Percentiles rank a stretch among this genome's conserved stretches.
Conservation (phyloP, 768 basidiomycete species). For the Lanmaoa rubissima region DNA sequence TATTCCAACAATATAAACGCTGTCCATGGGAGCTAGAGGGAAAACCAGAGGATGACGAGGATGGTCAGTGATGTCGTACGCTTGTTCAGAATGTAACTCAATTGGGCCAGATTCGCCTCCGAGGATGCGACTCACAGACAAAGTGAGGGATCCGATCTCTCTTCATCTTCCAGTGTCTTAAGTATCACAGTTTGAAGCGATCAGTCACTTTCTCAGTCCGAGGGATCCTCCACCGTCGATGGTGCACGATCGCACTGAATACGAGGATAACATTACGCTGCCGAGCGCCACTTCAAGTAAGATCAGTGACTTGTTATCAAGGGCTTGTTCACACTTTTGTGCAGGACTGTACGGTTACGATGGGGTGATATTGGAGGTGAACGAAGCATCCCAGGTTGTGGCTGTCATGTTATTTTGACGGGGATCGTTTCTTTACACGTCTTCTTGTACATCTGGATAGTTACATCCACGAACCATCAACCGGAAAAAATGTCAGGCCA, state of each 20-base stretch:
- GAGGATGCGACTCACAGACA: slow-evolving; percentile 67
- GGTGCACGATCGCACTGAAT: slow-evolving; percentile 76
- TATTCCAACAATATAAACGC: slow-evolving; percentile 89
- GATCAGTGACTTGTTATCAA: slow-evolving; percentile 26
- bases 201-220: slow-evolving; percentile 74
- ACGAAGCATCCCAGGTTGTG: slow-evolving; percentile 74
- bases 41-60: slow-evolving; percentile 77
- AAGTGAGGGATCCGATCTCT: slow-evolving; percentile 40
- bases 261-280: slow-evolving; percentile 66
- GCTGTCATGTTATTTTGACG: slow-evolving; percentile 66
- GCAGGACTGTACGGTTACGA: slow-evolving; percentile 65
- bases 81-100: neutral
- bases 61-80: slow-evolving; percentile 45
- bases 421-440: neutral
- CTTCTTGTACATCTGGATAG: slow-evolving; percentile 4
- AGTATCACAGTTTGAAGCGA: slow-evolving; percentile 66
- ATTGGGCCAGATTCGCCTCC: slow-evolving; percentile 62
- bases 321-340: neutral
- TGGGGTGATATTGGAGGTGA: slow-evolving; percentile 77
- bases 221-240: slow-evolving; percentile 76
- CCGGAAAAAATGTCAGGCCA: slow-evolving; percentile 75
- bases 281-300: slow-evolving; percentile 68
- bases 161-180: neutral
- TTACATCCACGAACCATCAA: slow-evolving; percentile 1
- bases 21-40: slow-evolving; percentile 90